Conservation (phyloP, 2,329 filamentous ascomycete species). For the Epichloe brachyelytri region DNA sequence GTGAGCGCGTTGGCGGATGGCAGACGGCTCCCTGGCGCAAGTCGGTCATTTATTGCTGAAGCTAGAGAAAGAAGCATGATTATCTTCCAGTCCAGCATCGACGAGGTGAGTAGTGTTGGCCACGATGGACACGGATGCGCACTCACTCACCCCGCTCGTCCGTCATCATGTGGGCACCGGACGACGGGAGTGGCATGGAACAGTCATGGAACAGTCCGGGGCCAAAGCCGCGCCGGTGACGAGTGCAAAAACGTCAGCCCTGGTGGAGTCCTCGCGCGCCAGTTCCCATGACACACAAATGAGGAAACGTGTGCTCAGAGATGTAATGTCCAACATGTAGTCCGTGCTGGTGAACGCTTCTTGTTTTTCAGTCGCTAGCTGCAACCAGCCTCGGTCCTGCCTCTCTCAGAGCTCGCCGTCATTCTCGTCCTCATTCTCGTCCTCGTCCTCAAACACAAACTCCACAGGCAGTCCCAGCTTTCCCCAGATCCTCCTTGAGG, state of each 20-base stretch:
- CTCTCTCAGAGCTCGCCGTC: neutral
- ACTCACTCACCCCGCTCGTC: neutral
- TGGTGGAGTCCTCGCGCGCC: too few species aligned
- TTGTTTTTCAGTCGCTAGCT: conserved; percentile 12
- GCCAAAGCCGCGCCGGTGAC: too few species aligned
- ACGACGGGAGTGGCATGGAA: too few species aligned
- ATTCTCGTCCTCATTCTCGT: neutral
- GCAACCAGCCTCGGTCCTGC: neutral
- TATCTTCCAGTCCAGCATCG: neutral
- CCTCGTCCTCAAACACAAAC: neutral
- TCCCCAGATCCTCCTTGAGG: neutral
- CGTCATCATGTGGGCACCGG: neutral
- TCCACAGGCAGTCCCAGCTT: neutral
- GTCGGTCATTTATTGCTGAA: too few species aligned
- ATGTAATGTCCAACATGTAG: too few species aligned
- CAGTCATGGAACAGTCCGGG: too few species aligned
- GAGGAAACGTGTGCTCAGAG: too few species aligned
- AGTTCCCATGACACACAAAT: too few species aligned
- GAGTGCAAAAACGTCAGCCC: too few species aligned
- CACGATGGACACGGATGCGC: neutral
- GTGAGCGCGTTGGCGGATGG: neutral
- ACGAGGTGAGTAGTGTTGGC: neutral
- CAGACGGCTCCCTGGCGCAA: neutral
- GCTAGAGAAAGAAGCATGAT: too few species aligned
- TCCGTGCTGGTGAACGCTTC: conserved; percentile 2